Evolutionary conservation across 148 eudicot genomes (phyloP).

Genomic region (Chenopodium berlandieri): DNA sequence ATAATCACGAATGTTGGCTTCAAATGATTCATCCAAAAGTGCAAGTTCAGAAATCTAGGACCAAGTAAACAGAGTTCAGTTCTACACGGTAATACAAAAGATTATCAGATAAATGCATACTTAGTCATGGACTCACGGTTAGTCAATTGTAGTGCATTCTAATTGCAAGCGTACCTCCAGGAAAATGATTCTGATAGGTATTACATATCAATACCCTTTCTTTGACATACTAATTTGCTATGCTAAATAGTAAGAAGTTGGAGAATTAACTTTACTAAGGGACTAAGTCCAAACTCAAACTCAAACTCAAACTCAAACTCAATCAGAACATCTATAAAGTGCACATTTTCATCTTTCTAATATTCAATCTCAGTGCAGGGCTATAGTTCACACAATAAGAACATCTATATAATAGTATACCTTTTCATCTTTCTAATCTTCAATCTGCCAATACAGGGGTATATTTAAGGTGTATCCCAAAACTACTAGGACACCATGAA

Average conservation of each 20-base stretch:
- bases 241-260: neutral
- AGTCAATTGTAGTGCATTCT: neutral
- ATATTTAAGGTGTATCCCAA: neutral
- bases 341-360: too few relatives aligned
- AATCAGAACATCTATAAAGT: too few relatives aligned
- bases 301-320: neutral
- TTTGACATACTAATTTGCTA: neutral
- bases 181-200: too few relatives aligned
- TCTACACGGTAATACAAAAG: neutral
- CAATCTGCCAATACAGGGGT: neutral
- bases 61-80: conserved; percentile 14
- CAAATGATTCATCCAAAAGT: conserved; percentile 80
- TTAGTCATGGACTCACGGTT: neutral
- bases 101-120: neutral
- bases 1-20: conserved; percentile 83
- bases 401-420: neutral
- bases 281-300: neutral
- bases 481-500: neutral
- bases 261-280: neutral
- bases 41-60: conserved; percentile 60
- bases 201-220: neutral
- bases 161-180: neutral
- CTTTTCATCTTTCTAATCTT: neutral
- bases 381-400: too few relatives aligned
- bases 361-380: too few relatives aligned